These are phyloP conservation scores for Ceratocystis cacaofunesta DNA, from an alignment of 2,329 filamentous ascomycete genomes.

Conservation along the genomic window DNA sequence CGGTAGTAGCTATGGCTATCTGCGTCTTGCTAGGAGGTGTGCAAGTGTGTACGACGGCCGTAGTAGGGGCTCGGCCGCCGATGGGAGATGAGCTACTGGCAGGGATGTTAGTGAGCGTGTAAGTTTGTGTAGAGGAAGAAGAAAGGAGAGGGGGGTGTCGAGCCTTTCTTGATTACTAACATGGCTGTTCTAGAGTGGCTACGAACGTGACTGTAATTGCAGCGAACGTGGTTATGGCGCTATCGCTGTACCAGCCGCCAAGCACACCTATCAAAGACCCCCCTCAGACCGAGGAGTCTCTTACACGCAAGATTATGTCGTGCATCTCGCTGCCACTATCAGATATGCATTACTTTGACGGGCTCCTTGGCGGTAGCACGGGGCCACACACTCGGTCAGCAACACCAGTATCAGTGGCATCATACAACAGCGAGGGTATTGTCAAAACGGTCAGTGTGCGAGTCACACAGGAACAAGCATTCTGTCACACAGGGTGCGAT, in stretches of 20 bases:
- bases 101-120: slow-evolving; percentile 25
- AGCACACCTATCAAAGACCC: no score
- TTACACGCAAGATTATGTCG: slow-evolving; percentile 26
- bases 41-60: background rate
- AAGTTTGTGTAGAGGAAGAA: slow-evolving; percentile 10
- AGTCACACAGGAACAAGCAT: slow-evolving; percentile 13
- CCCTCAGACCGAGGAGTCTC: slow-evolving; percentile 23
- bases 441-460: slow-evolving; percentile 16
- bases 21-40: background rate
- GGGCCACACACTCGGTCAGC: background rate
- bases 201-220: slow-evolving; percentile 27
- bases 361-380: background rate
- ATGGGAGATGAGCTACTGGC: slow-evolving; percentile 24
- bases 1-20: slow-evolving; percentile 16
- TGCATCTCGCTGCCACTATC: slow-evolving; percentile 25
- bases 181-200: slow-evolving; percentile 21
- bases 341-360: background rate
- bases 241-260: no score
- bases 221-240: slow-evolving; percentile 23
- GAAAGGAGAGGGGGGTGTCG: background rate
- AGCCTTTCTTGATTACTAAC: background rate
- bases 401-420: background rate
- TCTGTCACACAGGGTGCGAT: slow-evolving; percentile 11
- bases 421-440: slow-evolving; percentile 11
- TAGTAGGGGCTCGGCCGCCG: slow-evolving; percentile 21